Base-by-base conservation (phyloP, 1,139 yeast genomes). In the Sporopachydermia cereana region DNA sequence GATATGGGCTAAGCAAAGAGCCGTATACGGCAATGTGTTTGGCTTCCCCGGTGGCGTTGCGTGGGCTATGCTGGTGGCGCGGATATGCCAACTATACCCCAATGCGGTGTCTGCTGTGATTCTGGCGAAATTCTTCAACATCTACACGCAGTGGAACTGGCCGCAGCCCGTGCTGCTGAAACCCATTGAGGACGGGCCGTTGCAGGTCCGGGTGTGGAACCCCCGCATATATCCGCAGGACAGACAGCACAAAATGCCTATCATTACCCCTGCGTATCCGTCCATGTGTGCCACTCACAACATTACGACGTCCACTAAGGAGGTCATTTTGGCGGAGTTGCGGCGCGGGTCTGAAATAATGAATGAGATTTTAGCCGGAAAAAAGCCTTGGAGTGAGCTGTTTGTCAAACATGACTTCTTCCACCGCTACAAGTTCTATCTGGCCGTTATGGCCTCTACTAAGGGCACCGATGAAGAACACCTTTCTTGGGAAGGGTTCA, bases 41-140 rank as follows among this genome's bases (percentile, higher is more conserved):
- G 98, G 98, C 0, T 91, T 91, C 63, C 98, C 98, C 0, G 99
- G 99, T 54, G 99, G 99, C 62, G 98, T 91, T 30, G 98, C 98
- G 0, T 91, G 98, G 98, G 99, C 98, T 1, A 91, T 91, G 97
- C 64, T 91, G 43, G 96, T 88, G 4, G 98, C 98, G 1, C 74
- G 98, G 56, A 88, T 91, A 29, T 91, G 98, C 61, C 99, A 91
- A 59, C 65, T 91, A 41, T 93, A 89, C 58, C 99, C 99, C 2
- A 89, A 89, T 62, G 95, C 97, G 0, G 94, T 88, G 7, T 82
- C 96, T 51, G 89, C 97, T 0, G 88, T 85, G 1, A 81, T 91
- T 46, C 81, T 91, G 14, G 80, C 84, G 49, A 85, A 88, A 58
- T 91, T 91, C 59, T 93, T 91, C 64, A 75, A 79, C 51, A 88